Base-by-base conservation (phyloP, 306 rosid species). In the Leucaena leucocephala region DNA sequence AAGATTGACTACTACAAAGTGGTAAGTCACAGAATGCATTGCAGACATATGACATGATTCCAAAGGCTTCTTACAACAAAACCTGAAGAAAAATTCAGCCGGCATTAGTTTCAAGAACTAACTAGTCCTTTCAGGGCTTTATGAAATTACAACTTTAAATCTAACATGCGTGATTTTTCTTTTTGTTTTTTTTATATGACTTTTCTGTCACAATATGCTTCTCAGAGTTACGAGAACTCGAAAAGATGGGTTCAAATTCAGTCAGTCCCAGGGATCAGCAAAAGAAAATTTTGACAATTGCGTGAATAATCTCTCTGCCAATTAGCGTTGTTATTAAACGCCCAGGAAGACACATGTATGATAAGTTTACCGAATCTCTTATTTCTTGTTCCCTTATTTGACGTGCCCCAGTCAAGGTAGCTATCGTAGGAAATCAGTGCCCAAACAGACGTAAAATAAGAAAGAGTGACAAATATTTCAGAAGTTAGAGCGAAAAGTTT, bases 371-470 rank as follows among this genome's bases (percentile, higher is more conserved):
- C 27, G 14, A 40, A 73, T 8, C 19, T 4, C 62, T 7, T 0
- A 2, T 21, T 11, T 33, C 64, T 39, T 63, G 48, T 72, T 46
- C 66, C 16, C n/a, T 42, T 14, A 40, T 66, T 78, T 70, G 61
- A 74, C 58, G 35, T 79, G 38, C 49, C 14, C 67, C 62, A 38
- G 22, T 76, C 77, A 58, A 66, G 75, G 39, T 44, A 59, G 3
- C 36, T 46, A 78, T 72, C 76, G 76, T 36, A 67, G 49, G 27
- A 81, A 79, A 57, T 43, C 19, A 57, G 75, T 42, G 42, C 78
- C 72, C 78, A 80, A 80, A 80, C 38, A 82, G 65, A 42, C 33
- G 19, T 19, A 54, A 73, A 82, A 86, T 38, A 46, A 14, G 40
- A 64, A 54, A 71, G 38, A 82, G 1, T 17, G n/a, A 54, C 33